Evolutionary conservation across 768 basidiomycete species (phyloP), one percentile per base, ranked within the genome.

Genomic region (Lyophyllum atratum): DNA sequence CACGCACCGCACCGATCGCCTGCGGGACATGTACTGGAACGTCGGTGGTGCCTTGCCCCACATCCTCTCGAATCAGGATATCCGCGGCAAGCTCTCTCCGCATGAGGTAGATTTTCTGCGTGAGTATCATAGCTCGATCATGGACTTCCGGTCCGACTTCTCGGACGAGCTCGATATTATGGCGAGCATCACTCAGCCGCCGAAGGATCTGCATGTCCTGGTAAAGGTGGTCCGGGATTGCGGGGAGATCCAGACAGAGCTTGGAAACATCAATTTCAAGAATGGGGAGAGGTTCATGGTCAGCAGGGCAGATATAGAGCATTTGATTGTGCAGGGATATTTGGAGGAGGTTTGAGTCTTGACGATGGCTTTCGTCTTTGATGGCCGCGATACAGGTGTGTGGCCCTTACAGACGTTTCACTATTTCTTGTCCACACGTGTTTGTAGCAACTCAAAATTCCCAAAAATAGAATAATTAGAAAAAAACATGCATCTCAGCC

Each of bases 261-360:
- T 89, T 55, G 97, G 97, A 9, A 88, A 83, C 55, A 88, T 99
- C 56, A 90, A 95, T 70, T 95, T 98, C 68, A 82, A 84, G 67
- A 91, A 88, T 70, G 96, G 95, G 0, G 89, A 93, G 71, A 76
- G 96, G 60, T 96, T 92, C 65, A 87, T 95, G 80, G 88, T 98
- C 49, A 79, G 92, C 33, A 77, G 93, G 62, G 84, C 90, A 7
- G 93, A 95, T 68, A 88, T 99, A 59, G 97, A 99, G 70, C 89
- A 95, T 70, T 80, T 98, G 63, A 93, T 98, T 63, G 87, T 95
- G 1, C 92, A 95, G 67, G 95, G 95, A 4, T 96, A 89, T 71
- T 75, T 99, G 62, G 92, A 98, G 76, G 86, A 95, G 66, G 87
- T 96, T 58, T 87, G 39, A 54, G 66, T 86, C 95, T 59, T 87